Evolutionary conservation across 495 filamentous ascomycete species (phyloP), one percentile per base, ranked within the genome.

Genomic region (Trichoderma gamsii): DNA sequence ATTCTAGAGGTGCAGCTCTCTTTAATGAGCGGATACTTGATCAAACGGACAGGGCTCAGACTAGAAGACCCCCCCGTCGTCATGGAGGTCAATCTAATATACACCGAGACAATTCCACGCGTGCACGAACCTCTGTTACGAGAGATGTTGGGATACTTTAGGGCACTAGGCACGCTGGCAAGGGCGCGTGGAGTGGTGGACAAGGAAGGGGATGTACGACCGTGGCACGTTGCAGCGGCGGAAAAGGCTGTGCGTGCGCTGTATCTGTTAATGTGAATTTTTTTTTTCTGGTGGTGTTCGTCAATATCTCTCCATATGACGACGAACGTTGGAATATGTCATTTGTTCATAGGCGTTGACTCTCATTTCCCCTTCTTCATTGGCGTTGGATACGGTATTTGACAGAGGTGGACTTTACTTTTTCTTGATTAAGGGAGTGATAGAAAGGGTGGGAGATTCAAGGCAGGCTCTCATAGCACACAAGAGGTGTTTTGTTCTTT

Each of bases 161-260:
- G 91, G 51, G 88, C 86, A n/a, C 75, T 98, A 68, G 88, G 85
- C 0, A 86, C 88, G 35, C 79, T 97, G 73, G 91, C 90, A 32
- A 83, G 88, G 67, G 84, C 85, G 35, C 84, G 88, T 69, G 90
- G 91, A 4, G 81, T 90, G 56, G 81, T 86, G 65, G 85, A 87
- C 63, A 80, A 81, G 23, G 86, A 87, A 63, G 78, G 75, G 29
- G 88, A 89, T 68, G 83, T 88, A 0, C 74, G 93, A 71, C 93
- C 93, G 27, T 94, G 91, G 90, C 93, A 97, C 83, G 82, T 97
- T 69, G 89, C 86, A 32, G 90, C 86, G n/a, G 92, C 88, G 41
- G 82, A 89, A 71, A 88, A 89, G 76, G 90, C 81, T 2, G 84
- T 83, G 6, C 79, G 83, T 71, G 86, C 78, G 44, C 72, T 91